Evolutionary conservation across 2,329 filamentous ascomycete genomes (phyloP), one percentile per base, ranked within the genome.

Genomic region (Apiospora kogelbergensis): DNA sequence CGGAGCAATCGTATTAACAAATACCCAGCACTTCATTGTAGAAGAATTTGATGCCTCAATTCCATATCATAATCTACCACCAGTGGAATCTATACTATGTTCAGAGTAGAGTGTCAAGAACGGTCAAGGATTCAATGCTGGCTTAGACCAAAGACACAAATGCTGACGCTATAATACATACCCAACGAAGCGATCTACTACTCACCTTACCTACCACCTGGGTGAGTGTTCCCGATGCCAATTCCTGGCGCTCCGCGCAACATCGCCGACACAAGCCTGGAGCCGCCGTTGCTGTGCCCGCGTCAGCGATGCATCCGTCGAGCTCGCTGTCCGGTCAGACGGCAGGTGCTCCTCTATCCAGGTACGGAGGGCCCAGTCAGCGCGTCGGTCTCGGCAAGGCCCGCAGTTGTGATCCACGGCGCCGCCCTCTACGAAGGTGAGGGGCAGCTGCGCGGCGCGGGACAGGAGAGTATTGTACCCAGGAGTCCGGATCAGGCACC

Each of bases 401-500:
- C 53, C 37, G 17, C 66, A 68, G 30, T 30, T 11, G 22, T 3
- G 1, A 17, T 44, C 22, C 6, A 68, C 24, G 1, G 24, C 3
- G 22, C 45, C 67, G 46, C 67, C 67, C 46, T 66, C 67, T 37
- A 44, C 22, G 13, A 66, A 11, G 6, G 67, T 65, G 20, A 66
- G 30, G 0, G 63, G 67, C 7, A 60, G 17, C 44, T 68, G 66
- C 22, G 30, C 22, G 41, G 22, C 40, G 3, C 66, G 48, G 13
- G 53, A 40, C 2, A 63, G 22, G 10, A 13, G n/a, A 6, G 40
- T 17, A 24, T 64, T 22, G 24, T 64, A 68, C 7, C 30, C 48
- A 3, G 53, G 22, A 2, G 48, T 11, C 22, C 33, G 46, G 6
- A 68, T 17, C 1, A 6, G 24, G 24, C 48, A 60, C 1, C 24